Conservation (phyloP, 768 basidiomycete species). For the Boletales sp. region DNA sequence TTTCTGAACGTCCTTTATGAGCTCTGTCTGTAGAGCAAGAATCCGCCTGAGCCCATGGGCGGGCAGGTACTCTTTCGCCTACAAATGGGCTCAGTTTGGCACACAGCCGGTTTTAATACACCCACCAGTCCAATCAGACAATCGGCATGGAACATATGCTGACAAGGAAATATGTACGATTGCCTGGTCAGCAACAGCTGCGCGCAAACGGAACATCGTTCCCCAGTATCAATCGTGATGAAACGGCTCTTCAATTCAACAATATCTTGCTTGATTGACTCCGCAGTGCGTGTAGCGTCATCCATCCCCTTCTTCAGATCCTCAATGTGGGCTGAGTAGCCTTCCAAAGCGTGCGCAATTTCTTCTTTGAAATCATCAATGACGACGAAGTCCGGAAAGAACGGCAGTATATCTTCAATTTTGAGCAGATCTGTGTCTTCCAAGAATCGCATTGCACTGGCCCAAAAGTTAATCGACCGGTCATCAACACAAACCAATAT, state of each 20-base stretch:
- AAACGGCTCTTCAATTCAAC: constrained; percentile 81
- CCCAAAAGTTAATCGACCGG: constrained; percentile 1
- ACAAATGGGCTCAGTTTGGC: constrained; percentile 1
- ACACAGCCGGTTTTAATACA: constrained; percentile 8
- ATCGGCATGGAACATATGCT: constrained; percentile 96
- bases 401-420: constrained; percentile 97
- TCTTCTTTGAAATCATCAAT: constrained; percentile 99
- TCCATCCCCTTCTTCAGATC: constrained; percentile 92
- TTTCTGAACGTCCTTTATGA: constrained; percentile 55
- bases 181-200: constrained; percentile 78
- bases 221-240: constrained; percentile 84
- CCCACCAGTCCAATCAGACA: constrained; percentile 92
- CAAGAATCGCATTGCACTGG: constrained; percentile 93
- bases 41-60: constrained; percentile 80
- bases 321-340: constrained; percentile 90
- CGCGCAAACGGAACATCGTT: constrained; percentile 81
- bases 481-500: neutral
- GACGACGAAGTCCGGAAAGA: constrained; percentile 99
- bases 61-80: constrained; percentile 93
- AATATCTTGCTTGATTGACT: constrained; percentile 92
- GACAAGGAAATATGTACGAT: constrained; percentile 98
- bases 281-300: constrained; percentile 87
- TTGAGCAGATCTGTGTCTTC: constrained; percentile 93
- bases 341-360: constrained; percentile 93
- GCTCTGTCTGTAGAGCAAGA: constrained; percentile 77